Conservation (phyloP, 352 stramenopile genomes). For the Phytophthora agathidicida region DNA sequence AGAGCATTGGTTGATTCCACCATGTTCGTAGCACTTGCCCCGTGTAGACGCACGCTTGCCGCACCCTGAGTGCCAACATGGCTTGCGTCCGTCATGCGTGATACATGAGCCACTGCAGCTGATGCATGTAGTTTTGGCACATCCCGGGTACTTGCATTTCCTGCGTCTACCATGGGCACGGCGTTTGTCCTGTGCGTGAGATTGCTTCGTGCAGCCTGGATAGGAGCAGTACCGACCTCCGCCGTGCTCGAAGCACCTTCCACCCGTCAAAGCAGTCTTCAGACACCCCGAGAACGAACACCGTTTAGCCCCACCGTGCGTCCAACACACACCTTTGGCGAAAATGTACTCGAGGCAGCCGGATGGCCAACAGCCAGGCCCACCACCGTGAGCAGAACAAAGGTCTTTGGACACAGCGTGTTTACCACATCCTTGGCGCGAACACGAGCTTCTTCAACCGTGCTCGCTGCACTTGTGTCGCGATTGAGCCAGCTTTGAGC, state of each 20-base stretch:
- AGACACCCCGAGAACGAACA: neutral
- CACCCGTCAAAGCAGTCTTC: constrained; percentile 2
- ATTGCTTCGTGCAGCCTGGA: neutral
- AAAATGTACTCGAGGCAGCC: no score
- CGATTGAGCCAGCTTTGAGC: no score
- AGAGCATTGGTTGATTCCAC: neutral
- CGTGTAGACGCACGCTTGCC: no score
- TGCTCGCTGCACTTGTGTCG: no score
- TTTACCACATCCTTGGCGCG: no score
- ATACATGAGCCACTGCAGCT: neutral
- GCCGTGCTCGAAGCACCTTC: neutral
- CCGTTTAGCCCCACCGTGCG: neutral
- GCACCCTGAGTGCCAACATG: neutral
- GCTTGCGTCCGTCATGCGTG: neutral
- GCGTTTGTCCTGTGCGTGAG: neutral
- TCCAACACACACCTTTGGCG: no score
- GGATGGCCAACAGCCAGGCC: no score
- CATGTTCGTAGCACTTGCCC: constrained; percentile 5
- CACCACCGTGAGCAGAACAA: no score
- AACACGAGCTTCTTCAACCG: no score
- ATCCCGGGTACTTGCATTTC: neutral
- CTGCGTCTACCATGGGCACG: neutral
- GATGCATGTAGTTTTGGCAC: neutral
- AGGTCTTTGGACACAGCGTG: no score
- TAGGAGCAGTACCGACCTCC: neutral